Base-by-base conservation (phyloP, 257 asterid genomes). In the Oldenlandia corymbosa region DNA sequence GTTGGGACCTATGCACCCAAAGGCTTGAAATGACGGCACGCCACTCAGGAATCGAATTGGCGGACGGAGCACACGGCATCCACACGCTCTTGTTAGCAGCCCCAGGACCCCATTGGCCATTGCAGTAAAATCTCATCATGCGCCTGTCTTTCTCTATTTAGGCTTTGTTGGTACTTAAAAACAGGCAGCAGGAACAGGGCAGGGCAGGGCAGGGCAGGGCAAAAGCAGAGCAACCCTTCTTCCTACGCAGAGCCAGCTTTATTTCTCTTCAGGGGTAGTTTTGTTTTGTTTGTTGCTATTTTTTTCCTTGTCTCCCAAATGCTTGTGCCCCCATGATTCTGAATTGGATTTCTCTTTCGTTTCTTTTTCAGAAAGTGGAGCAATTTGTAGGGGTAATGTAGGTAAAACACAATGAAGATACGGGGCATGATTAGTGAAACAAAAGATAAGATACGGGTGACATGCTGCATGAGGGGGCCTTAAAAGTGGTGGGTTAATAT, bases 371-470 rank as follows among this genome's bases (percentile, higher is more conserved):
- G 13, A 56, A 56, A 18, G 66, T 46, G 41, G 30, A 36, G 75
- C 20, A 50, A 66, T 58, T 12, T 27, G 60, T 70, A 71, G 76
- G 49, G 82, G 66, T 42, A 77, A 36, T 61, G 51, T 57, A 66
- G 78, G 68, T 43, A 69, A 76, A 70, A 64, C 58, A 58, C 39
- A 67, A 64, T n/a, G n/a, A 68, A 71, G 80, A 72, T 71, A 64
- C 60, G 60, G 73, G n/a, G 80, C 74, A 71, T 59, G 79, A 82
- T 72, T 65, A 66, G 57, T 47, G 79, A 68, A 75, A 24, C 71
- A 75, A 75, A 71, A 66, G 87, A 80, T 76, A 80, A 81, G 89
- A 85, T 82, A 76, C 70, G 90, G n/a, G 74, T 81, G 83, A 81
- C 79, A 73, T 69, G 71, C 75, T 69, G 71, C 75, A 57, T 30